Evolutionary conservation across 805 yeast genomes (phyloP), one percentile per base, ranked within the genome.

Genomic region (Saccharomyces mikatae): DNA sequence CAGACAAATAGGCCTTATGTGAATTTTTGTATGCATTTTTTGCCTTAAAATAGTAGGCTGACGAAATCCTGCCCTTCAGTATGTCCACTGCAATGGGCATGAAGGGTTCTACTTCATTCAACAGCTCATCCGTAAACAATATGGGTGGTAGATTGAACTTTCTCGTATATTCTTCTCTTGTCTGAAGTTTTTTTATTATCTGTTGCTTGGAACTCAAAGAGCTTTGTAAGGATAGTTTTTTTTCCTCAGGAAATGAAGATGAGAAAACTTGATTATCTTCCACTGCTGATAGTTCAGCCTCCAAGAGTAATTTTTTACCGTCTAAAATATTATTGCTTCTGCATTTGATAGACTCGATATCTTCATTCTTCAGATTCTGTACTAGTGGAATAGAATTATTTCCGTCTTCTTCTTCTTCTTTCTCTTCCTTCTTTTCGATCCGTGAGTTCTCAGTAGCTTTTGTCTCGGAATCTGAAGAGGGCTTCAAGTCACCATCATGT

Each of bases 11-110:
- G 3, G 75, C 70, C 30, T 76, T 70, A 2, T 63, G 58, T 2
- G 86, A 80, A 0, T 63, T 54, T 14, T 68, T 59, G 13, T 66
- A 68, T 46, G 76, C 73, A 13, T 65, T 59, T 24, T 74, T 72
- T 0, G 90, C 89, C 28, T 74, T 57, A 2, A 69, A 69, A 60
- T 82, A 83, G 63, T 75, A 83, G 41, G 67, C 65, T 0, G 87
- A 83, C 11, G 72, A 67, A 1, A 65, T 60, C 11, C 71, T 56
- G 2, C 82, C 86, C 1, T 71, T 64, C n/a, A 81, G 65, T 22
- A 81, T 68, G 11, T 62, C 59, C 1, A 75, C 74, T 0, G 80
- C 65, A 4, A 73, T 55, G 2, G 55, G 54, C 17, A 74, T 47
- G 50, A 74, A 69, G 26, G 71, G 65, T 26, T 65, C 58, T 1